Base-by-base conservation (phyloP, 352 stramenopile species). In the Pythium dissotocum region DNA sequence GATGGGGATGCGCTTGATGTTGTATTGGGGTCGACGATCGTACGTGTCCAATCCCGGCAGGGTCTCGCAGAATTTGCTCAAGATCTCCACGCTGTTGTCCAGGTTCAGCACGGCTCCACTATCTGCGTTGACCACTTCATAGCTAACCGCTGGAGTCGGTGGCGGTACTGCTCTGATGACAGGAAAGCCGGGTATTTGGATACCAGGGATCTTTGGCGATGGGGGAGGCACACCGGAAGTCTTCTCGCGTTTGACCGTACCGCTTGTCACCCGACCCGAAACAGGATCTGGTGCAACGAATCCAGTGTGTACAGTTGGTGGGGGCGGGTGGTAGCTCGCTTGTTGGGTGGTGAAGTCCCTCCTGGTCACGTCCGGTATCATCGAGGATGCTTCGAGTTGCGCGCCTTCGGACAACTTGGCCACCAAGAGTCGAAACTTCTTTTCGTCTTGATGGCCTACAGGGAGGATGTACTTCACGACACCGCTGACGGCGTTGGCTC, bases 21-120 rank as follows among this genome's bases (percentile, higher is more conserved):
- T 79, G 55, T 96, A 96, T 61, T 93, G 79, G 13, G 86, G 76
- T 2, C 83, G 86, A 32, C 82, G 82, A 57, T 96, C 88, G 61
- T 92, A 94, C 32, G 87, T 96, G 54, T 93, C 84, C 33, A 94
- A 71, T 0, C 86, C 86, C 44, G 88, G 88, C 10, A 96, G 70
- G 0, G 88, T 92, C 56, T 94, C 80, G 71, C 86, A 96, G 35
- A 96, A 93, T 18, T 81, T 79, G 65, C 82, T 94, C 26, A 96
- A 73, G 54, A 80, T 83, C 13, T 53, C 59, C 7, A 92, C 78
- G 28, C 85, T 91, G 49, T 91, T 96, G 0, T 58, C 36, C 40
- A 89, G 67, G 49, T 88, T 86, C 30, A 96, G 61, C 28, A 88
- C 77, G 0, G 83, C 85, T 1, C 82, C 80, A 6, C 83, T 93